phyloP scores from a whole-genome alignment of 495 filamentous ascomycete genomes.

The Penicillium lagena region DNA sequence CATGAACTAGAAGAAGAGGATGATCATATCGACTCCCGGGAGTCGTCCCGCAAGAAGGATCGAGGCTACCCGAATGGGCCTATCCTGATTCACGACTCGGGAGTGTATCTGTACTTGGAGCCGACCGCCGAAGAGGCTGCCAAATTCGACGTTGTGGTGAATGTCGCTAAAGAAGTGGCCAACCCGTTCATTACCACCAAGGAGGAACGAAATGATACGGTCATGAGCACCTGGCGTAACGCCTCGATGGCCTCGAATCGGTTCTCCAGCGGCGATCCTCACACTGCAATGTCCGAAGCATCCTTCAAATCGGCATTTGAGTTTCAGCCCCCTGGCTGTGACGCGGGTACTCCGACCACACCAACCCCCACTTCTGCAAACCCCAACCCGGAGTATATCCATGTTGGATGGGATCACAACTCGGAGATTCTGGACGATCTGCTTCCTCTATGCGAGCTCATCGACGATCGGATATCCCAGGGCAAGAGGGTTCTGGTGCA shows the following conservation, averaged over 20 bases:
- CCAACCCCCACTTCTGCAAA: slow-evolving; percentile 15
- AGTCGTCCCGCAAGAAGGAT: slow-evolving; percentile 52
- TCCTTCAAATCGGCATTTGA: slow-evolving; percentile 74
- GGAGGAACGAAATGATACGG: slow-evolving; percentile 24
- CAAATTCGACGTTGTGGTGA: slow-evolving; percentile 87
- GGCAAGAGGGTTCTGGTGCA: slow-evolving; percentile 89
- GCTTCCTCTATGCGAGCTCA: slow-evolving; percentile 74
- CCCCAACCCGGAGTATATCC: slow-evolving; percentile 81
- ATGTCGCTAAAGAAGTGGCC: slow-evolving; percentile 88
- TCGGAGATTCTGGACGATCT: slow-evolving; percentile 89
- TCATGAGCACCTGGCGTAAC: slow-evolving; percentile 38
- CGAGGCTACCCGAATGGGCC: slow-evolving; percentile 92
- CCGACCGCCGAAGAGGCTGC: slow-evolving; percentile 79
- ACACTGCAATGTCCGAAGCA: slow-evolving; percentile 61
- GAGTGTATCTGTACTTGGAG: slow-evolving; percentile 88
- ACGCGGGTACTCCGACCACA: slow-evolving; percentile 51
- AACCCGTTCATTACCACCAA: slow-evolving; percentile 65
- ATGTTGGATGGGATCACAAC: slow-evolving; percentile 97
- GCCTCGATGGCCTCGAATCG: slow-evolving; percentile 25
- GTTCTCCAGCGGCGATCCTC: slow-evolving; percentile 51
- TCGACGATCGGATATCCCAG: slow-evolving; percentile 69
- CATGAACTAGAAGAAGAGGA: slow-evolving; percentile 63
- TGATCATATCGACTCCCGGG: slow-evolving; percentile 66
- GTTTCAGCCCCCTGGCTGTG: slow-evolving; percentile 20
- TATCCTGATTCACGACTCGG: slow-evolving; percentile 85